Conservation (phyloP, 2,329 filamentous ascomycete genomes). For the Fusarium sp. region DNA sequence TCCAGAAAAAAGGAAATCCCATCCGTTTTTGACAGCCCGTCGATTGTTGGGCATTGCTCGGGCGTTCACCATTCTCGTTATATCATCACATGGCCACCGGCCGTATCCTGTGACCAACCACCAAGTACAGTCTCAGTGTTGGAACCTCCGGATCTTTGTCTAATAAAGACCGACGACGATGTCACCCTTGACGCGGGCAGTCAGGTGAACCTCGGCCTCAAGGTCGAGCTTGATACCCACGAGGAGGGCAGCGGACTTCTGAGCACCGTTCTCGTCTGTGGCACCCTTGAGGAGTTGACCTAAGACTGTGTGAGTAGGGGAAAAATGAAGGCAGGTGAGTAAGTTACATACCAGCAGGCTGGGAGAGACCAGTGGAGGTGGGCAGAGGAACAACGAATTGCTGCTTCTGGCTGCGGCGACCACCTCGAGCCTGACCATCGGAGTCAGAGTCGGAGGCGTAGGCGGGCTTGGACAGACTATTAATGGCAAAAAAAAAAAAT, state of each 20-base stretch:
- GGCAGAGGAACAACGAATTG: constrained; percentile 44
- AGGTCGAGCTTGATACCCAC: constrained; percentile 72
- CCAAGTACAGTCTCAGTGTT: neutral
- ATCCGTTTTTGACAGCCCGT: constrained; percentile 30
- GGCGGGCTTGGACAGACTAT: constrained; percentile 43
- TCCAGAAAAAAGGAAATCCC: constrained; percentile 24
- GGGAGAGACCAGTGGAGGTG: constrained; percentile 50
- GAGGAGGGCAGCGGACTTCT: constrained; percentile 66
- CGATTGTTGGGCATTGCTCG: constrained; percentile 30
- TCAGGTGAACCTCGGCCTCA: constrained; percentile 70
- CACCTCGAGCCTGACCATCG: constrained; percentile 45
- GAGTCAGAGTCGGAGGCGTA: constrained; percentile 46
- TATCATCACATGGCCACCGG: constrained; percentile 33
- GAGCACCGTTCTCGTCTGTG: constrained; percentile 65
- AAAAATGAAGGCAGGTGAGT: too few species aligned
- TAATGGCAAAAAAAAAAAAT: neutral
- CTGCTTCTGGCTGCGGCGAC: constrained; percentile 41
- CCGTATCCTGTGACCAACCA: constrained; percentile 29
- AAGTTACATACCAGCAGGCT: constrained; percentile 43
- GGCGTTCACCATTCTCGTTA: constrained; percentile 29
- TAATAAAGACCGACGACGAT: constrained; percentile 59
- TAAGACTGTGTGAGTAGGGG: constrained; percentile 36
- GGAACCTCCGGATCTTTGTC: neutral
- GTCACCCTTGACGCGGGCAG: constrained; percentile 68
- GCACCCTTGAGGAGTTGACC: constrained; percentile 66